phyloP scores from a whole-genome alignment of 176 grass and related monocot genomes.

The Carex kokanica region DNA sequence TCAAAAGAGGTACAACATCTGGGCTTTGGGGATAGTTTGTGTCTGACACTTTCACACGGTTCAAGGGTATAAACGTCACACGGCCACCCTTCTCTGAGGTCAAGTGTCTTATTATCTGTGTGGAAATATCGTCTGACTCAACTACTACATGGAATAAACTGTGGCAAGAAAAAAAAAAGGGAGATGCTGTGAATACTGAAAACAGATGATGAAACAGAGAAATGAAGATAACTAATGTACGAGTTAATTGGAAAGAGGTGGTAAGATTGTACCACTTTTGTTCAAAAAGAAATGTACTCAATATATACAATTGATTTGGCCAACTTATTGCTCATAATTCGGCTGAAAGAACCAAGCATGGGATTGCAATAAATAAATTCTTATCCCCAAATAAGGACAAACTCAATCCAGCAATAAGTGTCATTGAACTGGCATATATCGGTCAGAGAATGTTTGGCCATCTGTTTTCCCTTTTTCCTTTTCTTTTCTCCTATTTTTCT shows the following conservation, averaged over 20 bases:
- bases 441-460: neutral
- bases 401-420: neutral
- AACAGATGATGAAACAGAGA: conserved; percentile 14
- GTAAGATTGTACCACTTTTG: neutral
- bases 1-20: conserved; percentile 91
- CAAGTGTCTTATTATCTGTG: conserved; percentile 80
- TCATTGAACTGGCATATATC: neutral
- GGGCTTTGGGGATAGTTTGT: conserved; percentile 73
- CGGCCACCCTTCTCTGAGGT: conserved; percentile 94
- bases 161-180: conserved; percentile 27
- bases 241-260: conserved; percentile 1
- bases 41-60: conserved; percentile 74
- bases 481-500: neutral
- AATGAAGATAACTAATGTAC: conserved; percentile 9
- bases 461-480: neutral
- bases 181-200: conserved; percentile 17
- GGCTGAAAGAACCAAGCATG: neutral
- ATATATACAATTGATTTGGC: neutral
- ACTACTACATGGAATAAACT: conserved; percentile 98
- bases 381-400: neutral
- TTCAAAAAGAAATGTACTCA: neutral
- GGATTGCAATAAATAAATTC: neutral
- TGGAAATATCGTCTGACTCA: conserved; percentile 87
- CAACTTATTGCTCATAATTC: neutral
- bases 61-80: conserved; percentile 97